Percentiles rank a stretch among this genome's conserved stretches.
These are phyloP conservation scores for Rhizophora mangle DNA, from an alignment of 345 rosid genomes.

Conservation along the genomic window DNA sequence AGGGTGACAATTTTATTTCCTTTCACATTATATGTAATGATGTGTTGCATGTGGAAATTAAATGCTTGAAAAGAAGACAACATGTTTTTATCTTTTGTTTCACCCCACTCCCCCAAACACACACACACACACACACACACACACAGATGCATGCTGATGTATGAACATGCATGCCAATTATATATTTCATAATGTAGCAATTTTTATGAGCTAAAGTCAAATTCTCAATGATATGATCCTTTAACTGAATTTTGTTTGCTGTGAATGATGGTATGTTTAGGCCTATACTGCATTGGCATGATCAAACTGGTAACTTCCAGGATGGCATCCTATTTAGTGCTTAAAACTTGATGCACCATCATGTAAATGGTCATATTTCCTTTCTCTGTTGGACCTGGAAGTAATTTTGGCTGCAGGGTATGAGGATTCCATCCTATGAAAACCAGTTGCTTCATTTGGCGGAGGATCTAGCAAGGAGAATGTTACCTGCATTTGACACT, in stretches of 20 bases:
- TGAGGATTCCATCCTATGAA: constrained; percentile 77
- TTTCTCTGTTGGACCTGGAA: background rate
- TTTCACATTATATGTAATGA: background rate
- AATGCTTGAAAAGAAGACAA: background rate
- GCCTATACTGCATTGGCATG: background rate
- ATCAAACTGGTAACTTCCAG: background rate
- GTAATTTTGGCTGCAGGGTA: constrained; percentile 51
- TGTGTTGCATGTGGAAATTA: background rate
- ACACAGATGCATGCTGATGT: background rate
- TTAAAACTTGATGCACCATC: background rate
- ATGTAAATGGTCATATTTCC: background rate
- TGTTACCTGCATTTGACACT: constrained; percentile 97
- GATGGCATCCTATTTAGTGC: background rate
- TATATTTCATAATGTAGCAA: no score
- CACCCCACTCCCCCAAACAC: background rate
- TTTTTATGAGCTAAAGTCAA: no score
- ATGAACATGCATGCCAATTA: background rate
- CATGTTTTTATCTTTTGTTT: background rate
- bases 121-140: background rate
- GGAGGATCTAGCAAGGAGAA: constrained; percentile 76
- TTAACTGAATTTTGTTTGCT: background rate
- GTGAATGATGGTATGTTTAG: background rate
- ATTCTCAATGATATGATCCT: no score
- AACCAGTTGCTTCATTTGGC: constrained; percentile 75
- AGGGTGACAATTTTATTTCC: background rate